Evolutionary conservation across 371 early-diverging fungal species (phyloP), one percentile per base, ranked within the genome.

Genomic region (Actinomortierella wolfii): DNA sequence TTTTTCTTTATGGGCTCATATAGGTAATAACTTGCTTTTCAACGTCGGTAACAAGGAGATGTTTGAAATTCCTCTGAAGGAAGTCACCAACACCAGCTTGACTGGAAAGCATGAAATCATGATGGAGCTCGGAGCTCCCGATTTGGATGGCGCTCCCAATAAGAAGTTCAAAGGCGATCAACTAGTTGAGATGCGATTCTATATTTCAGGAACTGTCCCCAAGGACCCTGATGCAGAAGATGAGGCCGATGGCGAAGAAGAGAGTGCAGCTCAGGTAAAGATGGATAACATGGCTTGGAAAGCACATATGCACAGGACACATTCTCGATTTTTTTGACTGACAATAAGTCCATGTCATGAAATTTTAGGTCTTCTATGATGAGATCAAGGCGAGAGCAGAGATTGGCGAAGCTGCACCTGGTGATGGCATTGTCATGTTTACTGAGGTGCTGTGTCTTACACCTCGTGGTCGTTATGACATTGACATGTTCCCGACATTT

Each of bases 381-480:
- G 92, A 89, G 5, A 90, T 98, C 77, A 97, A 97, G 81, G 86
- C 89, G 51, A 88, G 92, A 64, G 89, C 94, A 0, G 97, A 97
- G 57, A 79, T 97, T 75, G 92, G 90, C 25, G 90, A 90, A 54
- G 87, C 89, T 55, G 87, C 89, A 26, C 74, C 74, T 51, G 92
- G 94, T 25, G 97, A 97, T 56, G 84, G 90, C 60, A 92, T 98
- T 76, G 93, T 93, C 24, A 82, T 87, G 57, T 96, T 97, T 82
- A 84, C 89, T 52, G 97, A 96, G 67, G 81, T 94, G 18, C 84
- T 96, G 52, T 94, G 94, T 60, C 83, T 97, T 51, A 94, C 94
- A 0, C 97, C 94, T 57, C 92, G 95, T 80, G 97, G 97, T 58
- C 94, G 98, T 67, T 97, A 94, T 86, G 92, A 92, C 54, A 89